These are phyloP conservation scores for Omphalea diandra DNA, from an alignment of 441 rosid genomes.

Conservation along the genomic window DNA sequence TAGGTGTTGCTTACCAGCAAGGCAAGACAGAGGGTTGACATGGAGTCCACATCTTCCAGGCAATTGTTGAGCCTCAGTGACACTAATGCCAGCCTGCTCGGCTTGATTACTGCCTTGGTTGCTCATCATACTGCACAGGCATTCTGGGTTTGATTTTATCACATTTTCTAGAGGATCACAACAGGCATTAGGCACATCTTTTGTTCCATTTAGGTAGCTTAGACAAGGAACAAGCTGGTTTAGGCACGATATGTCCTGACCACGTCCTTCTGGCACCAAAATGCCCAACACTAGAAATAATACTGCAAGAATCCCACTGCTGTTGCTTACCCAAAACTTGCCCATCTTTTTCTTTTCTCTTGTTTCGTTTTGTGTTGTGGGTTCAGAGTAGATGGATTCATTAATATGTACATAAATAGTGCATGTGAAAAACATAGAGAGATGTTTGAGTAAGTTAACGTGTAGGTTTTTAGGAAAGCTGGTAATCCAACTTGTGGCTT, in stretches of 20 bases:
- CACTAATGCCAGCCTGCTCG: conserved; percentile 57
- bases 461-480: conserved; percentile 14
- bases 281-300: background rate
- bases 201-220: conserved; percentile 50
- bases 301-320: background rate
- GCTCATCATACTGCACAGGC: conserved; percentile 65
- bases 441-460: background rate
- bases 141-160: conserved; percentile 53
- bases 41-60: conserved; percentile 73
- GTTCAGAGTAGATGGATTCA: background rate
- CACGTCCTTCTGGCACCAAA: background rate
- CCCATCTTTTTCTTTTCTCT: conserved; percentile 8
- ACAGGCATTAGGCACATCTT: conserved; percentile 54
- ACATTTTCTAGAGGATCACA: conserved; percentile 66
- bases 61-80: conserved; percentile 61
- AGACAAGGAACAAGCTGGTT: conserved; percentile 66
- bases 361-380: background rate
- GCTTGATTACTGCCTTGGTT: conserved; percentile 52
- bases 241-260: conserved; percentile 41
- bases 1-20: conserved; percentile 38
- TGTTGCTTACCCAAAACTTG: background rate
- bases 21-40: conserved; percentile 62
- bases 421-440: background rate
- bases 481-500: conserved; percentile 33
- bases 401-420: background rate